Evolutionary conservation across 2,329 filamentous ascomycete species (phyloP), one percentile per base, ranked within the genome.

Genomic region (Scorias spongiosa): DNA sequence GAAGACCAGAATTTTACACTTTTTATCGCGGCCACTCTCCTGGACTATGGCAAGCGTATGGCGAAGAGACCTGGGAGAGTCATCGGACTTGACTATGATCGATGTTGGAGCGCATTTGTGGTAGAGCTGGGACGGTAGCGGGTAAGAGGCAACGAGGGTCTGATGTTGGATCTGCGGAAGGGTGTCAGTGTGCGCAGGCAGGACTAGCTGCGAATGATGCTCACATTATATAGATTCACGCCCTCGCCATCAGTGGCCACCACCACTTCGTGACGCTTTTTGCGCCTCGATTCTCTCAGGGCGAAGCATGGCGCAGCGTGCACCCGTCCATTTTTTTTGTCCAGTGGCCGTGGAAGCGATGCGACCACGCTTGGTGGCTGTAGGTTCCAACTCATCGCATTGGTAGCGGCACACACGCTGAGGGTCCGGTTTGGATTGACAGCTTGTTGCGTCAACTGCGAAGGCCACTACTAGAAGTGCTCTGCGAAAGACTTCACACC

Each of bases 221-320:
- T 40, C 64, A 79, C 76, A 60, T 76, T 75, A 61, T 79, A 79
- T 30, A 80, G 70, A 49, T 72, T 77, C 41, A 80, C 62, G 28
- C 72, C 71, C 55, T 80, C 74, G 34, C 75, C 75, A 55, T 80
- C 75, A 11, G 78, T 64, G 1, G 68, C 74, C 15, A 76, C 68
- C 29, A 67, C 74, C 42, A 80, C 65, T 54, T 80, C 76, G 52
- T 76, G 71, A 57, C 76, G 66, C 63, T 79, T 78, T 56, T 74
- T 69, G 61, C 76, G 78, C 60, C 69, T 74, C 37, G 69, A 66
- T 42, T 70, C 68, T 46, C 65, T 66, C 44, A 78, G 58, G 51
- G 72, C 70, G 58, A 68, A 69, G 39, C 78, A 74, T n/a, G 62
- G 55, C 32, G 65, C 57, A 17, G 64, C 64, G 42, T 63, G 60